Evolutionary conservation across 192 early-diverging fungal genomes (phyloP), one percentile per base, ranked within the genome.

Genomic region (Dispira parvispora): DNA sequence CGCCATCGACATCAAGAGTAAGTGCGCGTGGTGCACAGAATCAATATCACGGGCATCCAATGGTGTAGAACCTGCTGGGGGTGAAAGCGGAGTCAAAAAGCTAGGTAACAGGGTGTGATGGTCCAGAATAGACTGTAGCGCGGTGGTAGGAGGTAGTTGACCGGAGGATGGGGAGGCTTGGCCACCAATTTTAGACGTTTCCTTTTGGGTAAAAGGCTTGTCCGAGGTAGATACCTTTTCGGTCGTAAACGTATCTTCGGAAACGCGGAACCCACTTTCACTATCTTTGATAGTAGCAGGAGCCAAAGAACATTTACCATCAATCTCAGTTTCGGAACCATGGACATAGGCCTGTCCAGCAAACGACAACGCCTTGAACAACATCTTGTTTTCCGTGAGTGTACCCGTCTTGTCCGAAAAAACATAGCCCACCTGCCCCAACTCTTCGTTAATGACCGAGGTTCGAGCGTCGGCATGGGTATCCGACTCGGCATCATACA

Each of bases 381-480:
- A 85, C 94, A 98, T 98, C 42, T 88, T 82, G 67, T 98, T 98
- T 64, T 86, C 85, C 9, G 94, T 98, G 61, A 98, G 74, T 8
- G 94, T 95, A 16, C 94, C 94, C 16, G 94, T 98, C 68, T 98
- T 98, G 75, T 98, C 94, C 25, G 86, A 87, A 66, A 98, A 98
- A 0, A 98, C 82, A 67, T 98, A 98, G 65, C 93, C 89, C 38
- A 98, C 91, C 68, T 94, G 91, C 55, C 91, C 92, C 47, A 98
- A 73, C 66, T 98, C 96, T 64, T 98, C 96, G 12, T 87, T 90
- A 20, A 98, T 73, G 69, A 92, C 95, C 92, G 91, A 96, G 67
- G 72, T 71, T 27, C 68, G 69, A 0, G 73, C 69, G 3, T 68
- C 61, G 46, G 69, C 72, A 21, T 68, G 71, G 63, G 66, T 65